phyloP scores from a whole-genome alignment of 1,284 basidiomycete genomes.

The Heterobasidion irregulare region DNA sequence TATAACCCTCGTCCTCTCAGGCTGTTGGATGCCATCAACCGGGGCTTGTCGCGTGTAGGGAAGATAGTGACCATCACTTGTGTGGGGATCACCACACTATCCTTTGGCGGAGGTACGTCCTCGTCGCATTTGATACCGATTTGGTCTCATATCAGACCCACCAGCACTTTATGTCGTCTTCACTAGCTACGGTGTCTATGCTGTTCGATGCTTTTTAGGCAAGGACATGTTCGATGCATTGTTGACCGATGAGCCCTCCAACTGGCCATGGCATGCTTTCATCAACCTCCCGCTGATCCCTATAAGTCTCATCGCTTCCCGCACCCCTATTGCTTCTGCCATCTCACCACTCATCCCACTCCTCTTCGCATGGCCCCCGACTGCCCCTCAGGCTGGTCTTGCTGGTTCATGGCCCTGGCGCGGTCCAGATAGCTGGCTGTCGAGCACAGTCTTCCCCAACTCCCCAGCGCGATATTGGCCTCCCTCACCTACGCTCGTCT shows the following conservation, averaged over 20 bases:
- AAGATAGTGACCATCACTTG: constrained; percentile 39
- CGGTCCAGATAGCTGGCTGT: background rate
- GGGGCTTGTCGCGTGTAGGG: constrained; percentile 37
- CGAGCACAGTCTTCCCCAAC: constrained; percentile 8
- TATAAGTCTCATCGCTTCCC: constrained; percentile 45
- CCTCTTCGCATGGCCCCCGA: constrained; percentile 58
- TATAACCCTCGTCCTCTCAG: constrained; percentile 43
- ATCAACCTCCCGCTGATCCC: constrained; percentile 63
- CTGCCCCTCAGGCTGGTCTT: constrained; percentile 27
- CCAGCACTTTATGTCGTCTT: constrained; percentile 54
- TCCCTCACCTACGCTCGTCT: constrained; percentile 14
- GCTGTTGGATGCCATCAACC: constrained; percentile 41
- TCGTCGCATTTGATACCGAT: background rate
- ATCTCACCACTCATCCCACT: constrained; percentile 44
- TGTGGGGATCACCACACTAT: constrained; percentile 32
- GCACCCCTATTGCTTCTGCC: constrained; percentile 39
- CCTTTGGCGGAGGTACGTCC: constrained; percentile 31
- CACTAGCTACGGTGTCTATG: constrained; percentile 65
- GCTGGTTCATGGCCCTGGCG: background rate
- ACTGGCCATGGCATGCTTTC: constrained; percentile 66
- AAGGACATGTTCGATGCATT: constrained; percentile 52
- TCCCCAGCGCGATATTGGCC: constrained; percentile 12
- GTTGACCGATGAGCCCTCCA: constrained; percentile 52
- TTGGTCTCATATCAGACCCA: background rate
- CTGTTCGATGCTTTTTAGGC: constrained; percentile 61